phyloP scores from a whole-genome alignment of 176 grass and related monocot species.

The Neostapfia colusana region DNA sequence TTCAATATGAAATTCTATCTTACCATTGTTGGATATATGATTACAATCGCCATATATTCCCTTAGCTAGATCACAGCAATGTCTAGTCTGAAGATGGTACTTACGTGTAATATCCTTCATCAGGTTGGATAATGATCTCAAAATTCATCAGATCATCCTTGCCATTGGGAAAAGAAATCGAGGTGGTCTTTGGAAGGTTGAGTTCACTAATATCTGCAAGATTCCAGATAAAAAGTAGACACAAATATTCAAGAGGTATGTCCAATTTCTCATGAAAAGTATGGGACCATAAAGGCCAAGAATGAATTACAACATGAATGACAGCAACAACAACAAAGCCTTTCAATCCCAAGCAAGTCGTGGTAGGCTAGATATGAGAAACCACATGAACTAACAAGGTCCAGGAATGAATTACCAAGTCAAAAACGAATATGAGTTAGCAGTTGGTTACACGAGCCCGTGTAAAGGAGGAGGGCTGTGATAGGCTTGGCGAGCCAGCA shows the following conservation, averaged over 20 bases:
- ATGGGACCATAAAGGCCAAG: background rate
- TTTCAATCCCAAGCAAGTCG: background rate
- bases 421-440: no score
- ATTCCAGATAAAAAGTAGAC: no score
- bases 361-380: no score
- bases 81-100: slow-evolving; percentile 23
- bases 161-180: slow-evolving; percentile 75
- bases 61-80: background rate
- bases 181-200: no score
- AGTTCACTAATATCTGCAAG: no score
- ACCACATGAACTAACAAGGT: no score
- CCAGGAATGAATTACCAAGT: no score
- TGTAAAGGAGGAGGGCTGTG: no score
- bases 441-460: no score
- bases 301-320: background rate
- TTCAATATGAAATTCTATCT: background rate
- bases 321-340: background rate
- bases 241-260: background rate
- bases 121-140: slow-evolving; percentile 71
- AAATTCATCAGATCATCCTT: slow-evolving; percentile 94
- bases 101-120: slow-evolving; percentile 85
- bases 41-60: background rate
- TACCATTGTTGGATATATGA: background rate
- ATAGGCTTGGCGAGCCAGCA: no score
- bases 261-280: background rate